These are phyloP conservation scores for Solanum paucissectum DNA, from an alignment of 257 asterid species.

Conservation along the genomic window DNA sequence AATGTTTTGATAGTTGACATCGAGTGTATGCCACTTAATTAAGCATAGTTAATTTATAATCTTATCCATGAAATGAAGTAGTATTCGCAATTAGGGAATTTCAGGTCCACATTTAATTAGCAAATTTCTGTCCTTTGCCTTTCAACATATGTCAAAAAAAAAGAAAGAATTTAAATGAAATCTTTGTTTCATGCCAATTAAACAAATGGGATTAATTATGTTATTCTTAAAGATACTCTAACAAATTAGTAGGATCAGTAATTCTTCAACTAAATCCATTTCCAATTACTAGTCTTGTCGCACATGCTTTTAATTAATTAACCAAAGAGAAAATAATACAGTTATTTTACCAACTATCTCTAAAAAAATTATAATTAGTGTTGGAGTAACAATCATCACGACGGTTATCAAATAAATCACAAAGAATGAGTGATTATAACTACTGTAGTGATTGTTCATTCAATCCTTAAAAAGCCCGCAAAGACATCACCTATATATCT, in stretches of 20 bases:
- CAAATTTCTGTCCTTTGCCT: neutral
- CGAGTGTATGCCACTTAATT: neutral
- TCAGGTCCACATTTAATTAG: neutral
- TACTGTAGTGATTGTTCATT: neutral
- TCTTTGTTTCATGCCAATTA: neutral
- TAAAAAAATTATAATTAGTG: neutral
- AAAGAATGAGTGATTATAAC: neutral
- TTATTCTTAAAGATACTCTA: neutral
- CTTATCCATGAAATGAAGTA: neutral
- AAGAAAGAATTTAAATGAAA: neutral
- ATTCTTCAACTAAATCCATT: neutral
- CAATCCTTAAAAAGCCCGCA: neutral
- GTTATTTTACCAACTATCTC: neutral
- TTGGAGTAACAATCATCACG: constrained; percentile 12
- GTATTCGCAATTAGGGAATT: neutral
- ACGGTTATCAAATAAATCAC: neutral
- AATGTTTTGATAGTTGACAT: neutral
- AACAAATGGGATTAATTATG: neutral
- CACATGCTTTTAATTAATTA: neutral
- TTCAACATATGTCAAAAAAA: too few relatives aligned
- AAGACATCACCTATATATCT: neutral
- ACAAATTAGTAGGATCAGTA: neutral
- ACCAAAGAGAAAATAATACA: neutral
- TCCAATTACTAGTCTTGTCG: neutral
- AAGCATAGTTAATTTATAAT: neutral